These are phyloP conservation scores for Talaromyces sp. DNA, from an alignment of 2,329 filamentous ascomycete genomes.

Conservation along the genomic window DNA sequence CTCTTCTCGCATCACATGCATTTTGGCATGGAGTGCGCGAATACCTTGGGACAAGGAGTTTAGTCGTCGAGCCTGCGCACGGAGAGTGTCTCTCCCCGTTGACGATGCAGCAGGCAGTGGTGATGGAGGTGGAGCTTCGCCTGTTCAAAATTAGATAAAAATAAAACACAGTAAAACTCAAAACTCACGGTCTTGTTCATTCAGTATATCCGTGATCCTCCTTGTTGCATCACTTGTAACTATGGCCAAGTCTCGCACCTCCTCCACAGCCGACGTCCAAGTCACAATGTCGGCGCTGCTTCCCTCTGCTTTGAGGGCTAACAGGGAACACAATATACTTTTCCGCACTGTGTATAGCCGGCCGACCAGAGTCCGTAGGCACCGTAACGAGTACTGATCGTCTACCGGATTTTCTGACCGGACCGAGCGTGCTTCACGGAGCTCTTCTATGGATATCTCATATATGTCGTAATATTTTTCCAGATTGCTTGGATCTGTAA, in stretches of 20 bases:
- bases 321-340: conserved; percentile 79
- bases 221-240: conserved; percentile 59
- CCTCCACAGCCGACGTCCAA: conserved; percentile 74
- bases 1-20: conserved; percentile 86
- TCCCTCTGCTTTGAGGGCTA: conserved; percentile 79
- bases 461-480: conserved; percentile 92
- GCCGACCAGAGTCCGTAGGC: conserved; percentile 74
- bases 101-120: conserved; percentile 64
- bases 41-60: conserved; percentile 86
- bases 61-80: conserved; percentile 81
- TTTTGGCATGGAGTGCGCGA: conserved; percentile 85
- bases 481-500: conserved; percentile 74
- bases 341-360: conserved; percentile 77
- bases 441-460: conserved; percentile 69
- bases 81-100: conserved; percentile 69
- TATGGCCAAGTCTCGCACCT: conserved; percentile 61
- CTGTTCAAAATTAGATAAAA: conserved; percentile 14
- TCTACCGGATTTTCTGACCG: conserved; percentile 65
- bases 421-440: conserved; percentile 62
- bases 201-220: conserved; percentile 63
- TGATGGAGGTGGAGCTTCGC: conserved; percentile 44
- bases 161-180: conserved; percentile 2
- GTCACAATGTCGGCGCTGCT: conserved; percentile 69
- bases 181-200: conserved; percentile 70
- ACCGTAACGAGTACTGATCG: conserved; percentile 70